Evolutionary conservation across 441 rosid species (phyloP).

Genomic region (Syzygium malaccense): DNA sequence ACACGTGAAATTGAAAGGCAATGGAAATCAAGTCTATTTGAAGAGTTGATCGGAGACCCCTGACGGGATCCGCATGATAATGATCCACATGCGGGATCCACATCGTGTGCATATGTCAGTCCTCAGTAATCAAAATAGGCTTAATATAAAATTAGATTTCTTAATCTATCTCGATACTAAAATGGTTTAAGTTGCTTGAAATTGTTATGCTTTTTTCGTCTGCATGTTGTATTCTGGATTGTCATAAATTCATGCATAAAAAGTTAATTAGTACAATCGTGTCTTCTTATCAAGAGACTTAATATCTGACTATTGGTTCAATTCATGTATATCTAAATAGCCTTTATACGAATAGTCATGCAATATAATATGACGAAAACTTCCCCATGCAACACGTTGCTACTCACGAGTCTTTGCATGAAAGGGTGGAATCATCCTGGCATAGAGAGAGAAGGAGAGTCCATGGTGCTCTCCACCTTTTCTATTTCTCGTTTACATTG

Average conservation of each 20-base stretch:
- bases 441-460: not conserved
- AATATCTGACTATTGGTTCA: not conserved
- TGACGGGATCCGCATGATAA: too few relatives aligned
- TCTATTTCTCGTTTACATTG: too few relatives aligned
- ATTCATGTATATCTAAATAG: not conserved
- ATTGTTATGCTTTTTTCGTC: not conserved
- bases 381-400: not conserved
- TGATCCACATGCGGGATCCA: too few relatives aligned
- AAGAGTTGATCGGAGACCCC: too few relatives aligned
- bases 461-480: not conserved
- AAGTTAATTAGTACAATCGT: not conserved
- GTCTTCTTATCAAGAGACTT: too few relatives aligned
- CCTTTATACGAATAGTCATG: not conserved
- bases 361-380: not conserved
- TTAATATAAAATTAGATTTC: not conserved
- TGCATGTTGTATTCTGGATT: not conserved
- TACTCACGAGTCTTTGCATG: not conserved
- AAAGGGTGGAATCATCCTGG: not conserved
- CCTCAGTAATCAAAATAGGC: not conserved
- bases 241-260: not conserved
- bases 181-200: not conserved
- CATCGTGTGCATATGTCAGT: rapidly evolving
- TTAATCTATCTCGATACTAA: not conserved
- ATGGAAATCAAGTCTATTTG: too few relatives aligned
- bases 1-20: too few relatives aligned